These are phyloP conservation scores for Pseudoperonospora humuli DNA, from an alignment of 352 stramenopile genomes.

Conservation along the genomic window DNA sequence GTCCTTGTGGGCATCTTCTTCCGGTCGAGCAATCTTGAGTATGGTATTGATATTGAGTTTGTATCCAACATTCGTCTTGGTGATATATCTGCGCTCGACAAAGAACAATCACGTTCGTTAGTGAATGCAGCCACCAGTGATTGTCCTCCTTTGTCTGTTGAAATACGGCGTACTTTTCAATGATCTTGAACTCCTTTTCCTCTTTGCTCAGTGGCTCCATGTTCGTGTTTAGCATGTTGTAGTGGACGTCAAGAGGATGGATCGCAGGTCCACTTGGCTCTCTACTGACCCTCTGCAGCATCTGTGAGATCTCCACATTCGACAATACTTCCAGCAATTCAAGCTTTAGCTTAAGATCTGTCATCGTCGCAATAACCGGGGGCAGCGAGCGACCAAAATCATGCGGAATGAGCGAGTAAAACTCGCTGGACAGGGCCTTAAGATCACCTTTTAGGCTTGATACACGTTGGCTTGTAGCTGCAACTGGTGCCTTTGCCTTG, in stretches of 20 bases:
- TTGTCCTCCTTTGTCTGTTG: background rate
- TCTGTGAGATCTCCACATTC: conserved; percentile 61
- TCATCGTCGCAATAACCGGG: conserved; percentile 41
- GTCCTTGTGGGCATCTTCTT: conserved; percentile 33
- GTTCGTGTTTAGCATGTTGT: conserved; percentile 38
- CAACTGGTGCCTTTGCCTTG: conserved; percentile 16
- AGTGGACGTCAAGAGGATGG: conserved; percentile 48
- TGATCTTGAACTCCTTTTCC: conserved; percentile 41
- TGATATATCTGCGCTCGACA: conserved; percentile 31
- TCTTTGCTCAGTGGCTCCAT: conserved; percentile 35
- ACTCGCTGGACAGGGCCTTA: conserved; percentile 50
- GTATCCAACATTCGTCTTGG: conserved; percentile 39
- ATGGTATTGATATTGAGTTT: conserved; percentile 44
- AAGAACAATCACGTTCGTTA: background rate
- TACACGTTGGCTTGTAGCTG: conserved; percentile 13
- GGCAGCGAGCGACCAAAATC: conserved; percentile 51
- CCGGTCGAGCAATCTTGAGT: conserved; percentile 36
- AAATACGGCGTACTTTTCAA: conserved; percentile 28
- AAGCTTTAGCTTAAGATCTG: conserved; percentile 56
- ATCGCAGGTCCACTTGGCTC: conserved; percentile 9
- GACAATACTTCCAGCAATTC: conserved; percentile 58
- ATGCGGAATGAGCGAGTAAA: conserved; percentile 68
- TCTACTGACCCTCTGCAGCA: conserved; percentile 38
- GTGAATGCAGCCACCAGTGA: background rate
- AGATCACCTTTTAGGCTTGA: conserved; percentile 27